These are phyloP conservation scores for Usnea hakonensis DNA, from an alignment of 495 filamentous ascomycete genomes.

Conservation along the genomic window DNA sequence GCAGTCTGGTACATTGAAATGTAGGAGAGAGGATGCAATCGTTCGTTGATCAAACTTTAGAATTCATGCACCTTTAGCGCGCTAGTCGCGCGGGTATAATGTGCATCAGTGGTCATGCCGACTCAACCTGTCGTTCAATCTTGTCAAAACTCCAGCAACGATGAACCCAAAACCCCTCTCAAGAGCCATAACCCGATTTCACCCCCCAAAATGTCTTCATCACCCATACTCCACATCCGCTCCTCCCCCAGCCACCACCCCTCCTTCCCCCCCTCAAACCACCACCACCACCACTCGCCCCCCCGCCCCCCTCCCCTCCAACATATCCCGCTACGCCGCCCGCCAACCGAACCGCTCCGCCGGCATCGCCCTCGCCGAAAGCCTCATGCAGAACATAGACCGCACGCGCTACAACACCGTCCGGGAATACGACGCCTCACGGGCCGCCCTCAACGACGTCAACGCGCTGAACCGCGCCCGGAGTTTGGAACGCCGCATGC, in stretches of 20 bases:
- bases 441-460: conserved; percentile 16
- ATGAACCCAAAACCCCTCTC: background rate
- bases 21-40: too few species aligned
- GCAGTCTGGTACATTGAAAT: too few species aligned
- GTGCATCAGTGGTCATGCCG: background rate
- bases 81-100: conserved; percentile 1
- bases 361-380: background rate
- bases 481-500: conserved; percentile 33
- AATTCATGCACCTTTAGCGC: background rate
- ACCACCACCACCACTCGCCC: conserved; percentile 12
- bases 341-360: background rate
- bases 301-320: conserved; percentile 1
- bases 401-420: background rate
- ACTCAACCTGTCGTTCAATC: too few species aligned
- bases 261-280: conserved; percentile 9
- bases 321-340: background rate
- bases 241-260: conserved; percentile 4
- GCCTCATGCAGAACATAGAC: background rate
- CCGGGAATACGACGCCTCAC: background rate
- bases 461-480: background rate
- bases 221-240: background rate
- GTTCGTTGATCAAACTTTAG: too few species aligned
- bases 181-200: background rate
- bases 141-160: too few species aligned
- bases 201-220: background rate